A percentile compares a stretch with the other conserved stretches of the same genome.
These are phyloP conservation scores for Avicennia marina DNA, from an alignment of 257 asterid genomes.

Conservation along the genomic window DNA sequence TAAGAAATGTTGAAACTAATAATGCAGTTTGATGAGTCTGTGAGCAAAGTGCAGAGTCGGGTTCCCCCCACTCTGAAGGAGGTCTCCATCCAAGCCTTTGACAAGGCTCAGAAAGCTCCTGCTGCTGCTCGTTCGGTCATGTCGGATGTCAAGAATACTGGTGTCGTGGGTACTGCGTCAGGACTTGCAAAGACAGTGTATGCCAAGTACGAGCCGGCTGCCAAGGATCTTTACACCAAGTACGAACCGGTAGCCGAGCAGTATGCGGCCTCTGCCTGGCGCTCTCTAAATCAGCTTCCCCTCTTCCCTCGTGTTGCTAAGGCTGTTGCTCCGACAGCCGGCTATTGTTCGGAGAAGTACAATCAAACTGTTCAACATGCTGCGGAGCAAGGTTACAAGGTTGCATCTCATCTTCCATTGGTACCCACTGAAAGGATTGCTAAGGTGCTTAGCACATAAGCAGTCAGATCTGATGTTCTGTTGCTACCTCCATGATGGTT, in stretches of 20 bases:
- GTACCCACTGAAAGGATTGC: slow-evolving; percentile 76
- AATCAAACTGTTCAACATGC: slow-evolving; percentile 59
- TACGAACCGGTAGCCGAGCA: slow-evolving; percentile 86
- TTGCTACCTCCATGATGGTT: no score
- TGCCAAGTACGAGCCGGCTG: slow-evolving; percentile 73
- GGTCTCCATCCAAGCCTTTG: slow-evolving; percentile 43
- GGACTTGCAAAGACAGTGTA: slow-evolving; percentile 65
- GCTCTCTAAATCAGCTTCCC: slow-evolving; percentile 59
- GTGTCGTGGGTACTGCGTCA: slow-evolving; percentile 73
- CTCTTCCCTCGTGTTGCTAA: slow-evolving; percentile 66
- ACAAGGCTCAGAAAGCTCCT: slow-evolving; percentile 63
- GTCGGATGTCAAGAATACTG: slow-evolving; percentile 55
- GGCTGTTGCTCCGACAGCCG: slow-evolving; percentile 70
- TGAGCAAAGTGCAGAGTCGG: slow-evolving; percentile 50
- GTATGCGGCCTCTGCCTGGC: slow-evolving; percentile 70
- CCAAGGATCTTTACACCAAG: slow-evolving; percentile 67
- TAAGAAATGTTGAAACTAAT: neutral
- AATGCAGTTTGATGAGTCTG: slow-evolving; percentile 69
- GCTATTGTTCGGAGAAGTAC: slow-evolving; percentile 61
- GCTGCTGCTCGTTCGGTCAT: slow-evolving; percentile 59
- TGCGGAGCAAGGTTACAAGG: slow-evolving; percentile 70
- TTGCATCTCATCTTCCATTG: slow-evolving; percentile 69
- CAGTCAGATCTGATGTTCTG: no score
- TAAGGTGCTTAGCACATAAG: slow-evolving; percentile 34
- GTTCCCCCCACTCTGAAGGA: slow-evolving; percentile 65